Conservation (phyloP, 1,284 basidiomycete genomes). For the Lentinus polychrous region DNA sequence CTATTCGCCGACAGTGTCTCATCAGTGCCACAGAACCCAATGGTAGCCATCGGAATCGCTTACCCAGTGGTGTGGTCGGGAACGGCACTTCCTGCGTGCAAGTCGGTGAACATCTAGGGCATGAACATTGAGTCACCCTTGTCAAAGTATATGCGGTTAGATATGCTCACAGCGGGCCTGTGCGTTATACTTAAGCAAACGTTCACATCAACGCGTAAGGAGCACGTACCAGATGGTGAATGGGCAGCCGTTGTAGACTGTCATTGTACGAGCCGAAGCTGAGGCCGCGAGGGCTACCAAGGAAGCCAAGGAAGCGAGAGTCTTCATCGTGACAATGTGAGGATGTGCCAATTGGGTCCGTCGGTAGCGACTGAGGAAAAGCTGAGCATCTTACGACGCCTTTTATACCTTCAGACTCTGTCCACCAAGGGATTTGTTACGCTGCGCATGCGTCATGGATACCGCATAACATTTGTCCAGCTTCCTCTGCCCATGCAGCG, state of each 20-base stretch:
- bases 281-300: constrained; percentile 7
- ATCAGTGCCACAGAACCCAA: neutral
- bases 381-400: neutral
- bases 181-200: neutral
- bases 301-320: constrained; percentile 7
- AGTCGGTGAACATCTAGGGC: constrained; percentile 26
- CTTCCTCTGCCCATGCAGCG: neutral
- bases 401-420: neutral
- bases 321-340: constrained; percentile 8
- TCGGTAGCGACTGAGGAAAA: neutral
- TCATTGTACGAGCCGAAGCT: constrained; percentile 19
- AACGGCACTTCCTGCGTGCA: constrained; percentile 21
- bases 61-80: constrained; percentile 27
- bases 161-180: constrained; percentile 30
- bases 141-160: neutral
- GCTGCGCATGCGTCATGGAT: neutral
- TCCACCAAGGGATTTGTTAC: neutral
- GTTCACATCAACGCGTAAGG: neutral
- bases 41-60: neutral
- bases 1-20: constrained; percentile 10
- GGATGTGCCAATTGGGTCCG: too few species aligned
- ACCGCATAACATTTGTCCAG: neutral
- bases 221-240: constrained; percentile 24
- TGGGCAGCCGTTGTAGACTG: constrained; percentile 24
- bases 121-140: neutral